Base-by-base conservation (phyloP, 495 filamentous ascomycete genomes). In the Cladorrhinum samala region DNA sequence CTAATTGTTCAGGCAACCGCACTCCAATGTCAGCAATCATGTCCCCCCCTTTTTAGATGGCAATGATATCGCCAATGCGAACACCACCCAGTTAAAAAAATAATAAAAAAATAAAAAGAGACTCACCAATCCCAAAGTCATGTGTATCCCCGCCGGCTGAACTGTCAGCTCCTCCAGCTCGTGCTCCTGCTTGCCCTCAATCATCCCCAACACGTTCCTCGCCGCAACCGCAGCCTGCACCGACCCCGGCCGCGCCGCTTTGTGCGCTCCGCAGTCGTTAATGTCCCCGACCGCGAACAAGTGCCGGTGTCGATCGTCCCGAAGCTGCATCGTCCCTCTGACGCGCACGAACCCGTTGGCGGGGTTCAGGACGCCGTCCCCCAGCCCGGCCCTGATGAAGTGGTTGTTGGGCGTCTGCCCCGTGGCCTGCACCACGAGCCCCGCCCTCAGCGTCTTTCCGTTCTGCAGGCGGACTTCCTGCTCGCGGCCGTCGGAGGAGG, bases 281-380 rank as follows among this genome's bases (percentile, higher is more conserved):
- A 84, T 76, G 59, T 85, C 82, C 2, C 82, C 82, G 9, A 82
- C 70, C 0, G 80, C 81, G 50, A 78, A 84, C 2, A 84, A 54
- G 20, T 64, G 41, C 24, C n/a, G 6, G 4, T 54, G 20, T 48
- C 51, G 50, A 17, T 66, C 36, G 8, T 56, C 51, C 56, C 78
- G 72, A 0, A 56, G 41, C 53, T 83, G 82, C 65, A 84, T 67
- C 0, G 80, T 85, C 3, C 72, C 69, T 16, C 65, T 62, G 24
- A 83, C 73, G 9, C 69, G 72, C 53, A 85, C 74, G 30, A 72
- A 74, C 1, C 76, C 73, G 50, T 73, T 77, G 13, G 61, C 7
- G 0, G 57, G 57, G 63, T 70, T 75, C 6, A 84, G 65, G 0
- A 62, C 66, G 3, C 54, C 6, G 1, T 33, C 50, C 2, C 68